Evolutionary conservation across 2,329 filamentous ascomycete genomes (phyloP), one percentile per base, ranked within the genome.

Genomic region (Colletotrichum simmondsii): DNA sequence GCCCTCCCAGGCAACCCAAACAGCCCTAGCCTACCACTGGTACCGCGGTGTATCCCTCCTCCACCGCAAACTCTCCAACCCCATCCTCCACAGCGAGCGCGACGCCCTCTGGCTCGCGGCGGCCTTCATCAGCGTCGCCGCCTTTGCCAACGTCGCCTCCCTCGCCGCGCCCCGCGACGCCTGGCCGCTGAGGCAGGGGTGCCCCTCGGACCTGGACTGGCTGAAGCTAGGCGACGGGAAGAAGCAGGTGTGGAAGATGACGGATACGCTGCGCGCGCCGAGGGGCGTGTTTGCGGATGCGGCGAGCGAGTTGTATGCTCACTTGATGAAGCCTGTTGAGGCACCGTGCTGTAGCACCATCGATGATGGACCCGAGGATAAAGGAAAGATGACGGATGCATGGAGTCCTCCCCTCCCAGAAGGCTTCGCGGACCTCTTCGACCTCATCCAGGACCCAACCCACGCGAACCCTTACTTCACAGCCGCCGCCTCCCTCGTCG

Each of bases 141-240:
- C 85, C 10, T 85, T 88, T 71, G 84, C 84, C 42, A 83, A 83
- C 28, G 78, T 88, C 12, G 12, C 46, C 26, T 85, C 87, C 37
- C 80, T 82, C 1, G 72, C 77, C 0, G 79, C 81, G 0, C 81
- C 87, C 0, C 79, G 85, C 62, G 78, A 87, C 67, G 83, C 87
- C 2, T 93, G 90, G 90, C 91, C 91, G 0, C 80, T 92, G 2
- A 86, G 83, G 49, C 74, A 80, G 2, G 78, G 82, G 0, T 81
- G 81, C 0, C 72, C 81, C 0, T 76, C 80, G 1, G 88, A 91
- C 73, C 81, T 92, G 1, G 84, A 88, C 75, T 93, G 90, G 91
- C 77, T 92, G 2, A 87, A 83, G 62, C 85, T 92, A 78, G 85
- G 83, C 70, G 84, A 88, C 14, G 88, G 88, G 0, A 92, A 92